Base-by-base conservation (phyloP, 2,329 filamentous ascomycete species). In the Trichoderma breve region DNA sequence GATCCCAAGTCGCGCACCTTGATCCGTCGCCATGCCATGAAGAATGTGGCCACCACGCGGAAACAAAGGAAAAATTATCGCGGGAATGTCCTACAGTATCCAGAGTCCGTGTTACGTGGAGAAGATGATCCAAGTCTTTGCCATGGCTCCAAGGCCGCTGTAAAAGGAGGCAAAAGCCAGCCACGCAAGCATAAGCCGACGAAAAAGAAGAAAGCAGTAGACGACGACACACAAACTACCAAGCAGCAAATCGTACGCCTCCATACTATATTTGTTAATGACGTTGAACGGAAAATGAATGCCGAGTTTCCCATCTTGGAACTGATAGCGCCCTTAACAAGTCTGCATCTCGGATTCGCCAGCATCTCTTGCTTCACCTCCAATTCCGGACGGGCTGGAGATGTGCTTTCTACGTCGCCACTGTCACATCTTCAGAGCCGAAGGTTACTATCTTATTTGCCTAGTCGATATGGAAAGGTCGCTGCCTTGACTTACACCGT, bases 21-120 rank as follows among this genome's bases (percentile, higher is more conserved):
- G 15, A 67, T 67, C 30, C 64, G 64, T 9, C 64, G 51, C 18
- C 64, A 67, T 57, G 64, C 64, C 8, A 67, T 67, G 64, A 32
- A 32, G 1, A 34, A 67, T 39, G 65, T 68, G 24, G 65, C 65
- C 6, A 58, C 32, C 9, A 68, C 65, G 12, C 43, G 65, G 4
- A 57, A 58, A 6, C 65, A 68, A 28, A 68, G 34, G 32, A n/a
- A 32, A 28, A 68, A 58, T n/a, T 68, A 68, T 58, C 51, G 65
- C 12, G 51, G 65, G 1, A 68, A 68, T 21, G 15, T 14, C 51
- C 3, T 58, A 3, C 53, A 58, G 24, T 68, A 43, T 15, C 51
- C 53, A 8, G 51, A 30, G 14, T 30, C 53, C 18, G 53, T 58
- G 6, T 21, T 67, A 21, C 14, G 15, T 4, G 64, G 51, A 12